Conservation (phyloP, 306 rosid species). For the Psophocarpus tetragonolobus region DNA sequence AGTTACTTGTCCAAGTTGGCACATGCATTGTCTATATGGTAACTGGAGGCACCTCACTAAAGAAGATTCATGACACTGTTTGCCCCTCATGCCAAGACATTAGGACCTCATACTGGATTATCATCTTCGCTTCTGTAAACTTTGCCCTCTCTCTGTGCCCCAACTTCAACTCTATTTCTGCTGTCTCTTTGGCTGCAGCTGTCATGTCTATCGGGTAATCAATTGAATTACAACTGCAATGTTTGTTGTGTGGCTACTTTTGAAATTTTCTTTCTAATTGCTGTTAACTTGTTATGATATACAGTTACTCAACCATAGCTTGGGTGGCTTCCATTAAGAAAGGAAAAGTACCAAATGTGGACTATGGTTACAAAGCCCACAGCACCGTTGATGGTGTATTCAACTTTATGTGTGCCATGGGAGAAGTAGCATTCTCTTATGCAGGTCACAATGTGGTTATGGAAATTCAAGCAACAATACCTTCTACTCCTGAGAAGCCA, state of each 20-base stretch:
- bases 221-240: too few species aligned
- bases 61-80: constrained; percentile 55
- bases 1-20: constrained; percentile 68
- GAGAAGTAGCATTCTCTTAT: constrained; percentile 80
- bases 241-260: too few species aligned
- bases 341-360: constrained; percentile 49
- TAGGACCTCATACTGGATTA: constrained; percentile 53
- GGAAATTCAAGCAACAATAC: constrained; percentile 93
- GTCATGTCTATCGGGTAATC: constrained; percentile 53
- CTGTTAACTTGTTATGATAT: not conserved
- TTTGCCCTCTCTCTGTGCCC: constrained; percentile 71
- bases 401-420: constrained; percentile 67
- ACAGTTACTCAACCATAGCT: constrained; percentile 80
- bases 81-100: constrained; percentile 47
- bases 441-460: constrained; percentile 91
- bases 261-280: not conserved
- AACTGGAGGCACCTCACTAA: constrained; percentile 67
- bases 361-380: constrained; percentile 42
- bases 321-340: constrained; percentile 57
- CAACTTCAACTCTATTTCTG: constrained; percentile 72
- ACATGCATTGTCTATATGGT: constrained; percentile 74
- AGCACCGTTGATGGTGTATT: constrained; percentile 33
- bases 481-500: constrained; percentile 72
- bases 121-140: constrained; percentile 61
- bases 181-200: constrained; percentile 69